Evolutionary conservation across 306 rosid species (phyloP), one percentile per base, ranked within the genome.

Genomic region (Mimosa pudica): DNA sequence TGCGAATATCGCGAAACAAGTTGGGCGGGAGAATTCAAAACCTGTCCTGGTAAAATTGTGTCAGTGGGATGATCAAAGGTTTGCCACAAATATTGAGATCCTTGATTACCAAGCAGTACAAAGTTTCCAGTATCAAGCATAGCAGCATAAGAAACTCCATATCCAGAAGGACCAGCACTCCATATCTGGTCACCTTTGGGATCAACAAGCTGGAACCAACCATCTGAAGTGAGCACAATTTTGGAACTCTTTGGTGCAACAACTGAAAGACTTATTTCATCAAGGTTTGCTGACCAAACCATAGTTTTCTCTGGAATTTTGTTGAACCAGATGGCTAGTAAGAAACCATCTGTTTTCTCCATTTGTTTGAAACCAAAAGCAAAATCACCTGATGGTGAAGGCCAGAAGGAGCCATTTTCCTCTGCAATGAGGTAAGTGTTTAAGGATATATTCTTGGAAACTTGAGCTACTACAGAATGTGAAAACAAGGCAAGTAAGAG

Each of bases 21-120:
- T 12, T 75, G 16, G 4, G 55, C 55, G 13, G 16, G 55, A 0
- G 16, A 10, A 49, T 49, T 4, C 41, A 90, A 0, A 10, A 18
- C 69, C 69, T 90, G 95, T 7, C 70, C 75, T 1, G 94, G 91
- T n/a, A 90, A 82, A 45, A 90, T 52, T 51, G 92, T 90, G 65
- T 90, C 92, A 4, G 71, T 80, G 4, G 88, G 94, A 47, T 81
- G 18, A 13, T 68, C 38, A 49, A 90, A 90, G 65, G 71, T 84
- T 9, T 81, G 84, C 92, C 94, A 90, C 10, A 85, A 10, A 5
- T 9, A 0, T 1, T 2, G 46, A 5, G 73, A 77, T 69, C 24
- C 79, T 14, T 54, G 60, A 54, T 35, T 49, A 17, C 64, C 83
- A 16, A 12, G 48, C 18, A 86, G 48, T 13, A 83, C 79, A 36